Conservation (phyloP, 2,329 filamentous ascomycete species). For the Trichoderma semiorbis region DNA sequence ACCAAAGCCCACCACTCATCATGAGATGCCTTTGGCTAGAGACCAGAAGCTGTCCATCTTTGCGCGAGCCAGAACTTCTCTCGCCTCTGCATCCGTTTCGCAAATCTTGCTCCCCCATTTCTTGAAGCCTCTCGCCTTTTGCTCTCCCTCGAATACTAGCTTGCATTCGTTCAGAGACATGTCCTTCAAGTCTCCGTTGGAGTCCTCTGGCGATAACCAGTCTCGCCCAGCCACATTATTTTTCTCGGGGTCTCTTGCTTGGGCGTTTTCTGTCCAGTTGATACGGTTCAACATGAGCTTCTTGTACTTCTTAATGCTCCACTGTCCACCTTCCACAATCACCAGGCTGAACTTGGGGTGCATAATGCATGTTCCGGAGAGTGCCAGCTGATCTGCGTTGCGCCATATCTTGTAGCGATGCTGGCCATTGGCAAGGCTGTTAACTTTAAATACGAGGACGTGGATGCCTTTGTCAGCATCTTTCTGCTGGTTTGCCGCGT, state of each 20-base stretch:
- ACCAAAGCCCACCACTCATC: neutral
- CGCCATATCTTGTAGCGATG: slow-evolving; percentile 90
- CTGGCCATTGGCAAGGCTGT: slow-evolving; percentile 84
- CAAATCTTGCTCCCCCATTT: slow-evolving; percentile 90
- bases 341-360: slow-evolving; percentile 86
- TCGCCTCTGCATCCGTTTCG: slow-evolving; percentile 86
- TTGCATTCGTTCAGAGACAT: slow-evolving; percentile 77
- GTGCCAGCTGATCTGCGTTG: slow-evolving; percentile 83
- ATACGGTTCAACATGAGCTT: slow-evolving; percentile 93
- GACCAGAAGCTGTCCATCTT: slow-evolving; percentile 98
- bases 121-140: slow-evolving; percentile 74
- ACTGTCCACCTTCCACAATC: slow-evolving; percentile 84
- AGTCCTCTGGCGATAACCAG: slow-evolving; percentile 79
- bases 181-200: slow-evolving; percentile 74
- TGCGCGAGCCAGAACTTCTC: slow-evolving; percentile 70
- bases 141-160: slow-evolving; percentile 87
- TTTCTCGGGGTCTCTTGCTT: slow-evolving; percentile 59
- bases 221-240: slow-evolving; percentile 61
- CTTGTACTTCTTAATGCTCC: slow-evolving; percentile 79
- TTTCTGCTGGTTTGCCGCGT: slow-evolving; percentile 76
- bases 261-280: slow-evolving; percentile 88
- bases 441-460: slow-evolving; percentile 84
- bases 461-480: slow-evolving; percentile 85
- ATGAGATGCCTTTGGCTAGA: slow-evolving; percentile 63
- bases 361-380: slow-evolving; percentile 89